These are phyloP conservation scores for Climacium dendroides DNA, from an alignment of 225 moss, liverwort and hornwort species.

Conservation along the genomic window DNA sequence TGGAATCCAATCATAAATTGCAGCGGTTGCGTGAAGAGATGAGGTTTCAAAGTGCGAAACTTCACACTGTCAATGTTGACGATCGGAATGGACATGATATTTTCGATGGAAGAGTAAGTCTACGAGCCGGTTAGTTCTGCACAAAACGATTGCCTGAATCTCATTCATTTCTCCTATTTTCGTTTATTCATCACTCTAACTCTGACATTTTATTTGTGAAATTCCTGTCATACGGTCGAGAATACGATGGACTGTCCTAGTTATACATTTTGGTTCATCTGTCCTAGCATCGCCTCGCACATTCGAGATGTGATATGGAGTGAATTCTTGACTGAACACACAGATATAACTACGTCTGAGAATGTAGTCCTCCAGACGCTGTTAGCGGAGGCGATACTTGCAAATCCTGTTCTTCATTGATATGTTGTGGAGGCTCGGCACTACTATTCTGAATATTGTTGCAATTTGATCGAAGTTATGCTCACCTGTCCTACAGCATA, in stretches of 20 bases:
- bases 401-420: not conserved
- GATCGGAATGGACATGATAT: not conserved
- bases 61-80: not conserved
- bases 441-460: not conserved
- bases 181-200: not conserved
- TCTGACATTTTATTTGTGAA: not conserved
- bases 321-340: not conserved
- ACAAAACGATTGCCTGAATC: not conserved
- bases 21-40: constrained; percentile 37
- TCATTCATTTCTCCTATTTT: not conserved
- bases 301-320: not conserved
- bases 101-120: not conserved
- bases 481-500: not conserved
- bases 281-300: not conserved
- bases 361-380: not conserved
- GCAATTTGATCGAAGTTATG: not conserved
- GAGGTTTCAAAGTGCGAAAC: constrained; percentile 15
- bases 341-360: not conserved
- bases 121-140: not conserved
- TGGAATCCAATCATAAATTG: constrained; percentile 32
- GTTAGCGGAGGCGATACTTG: not conserved
- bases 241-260: not conserved
- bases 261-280: not conserved
- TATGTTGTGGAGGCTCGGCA: not conserved
- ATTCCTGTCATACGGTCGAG: not conserved